Conservation (phyloP, 2,329 filamentous ascomycete species). For the Penicillium frequentans region DNA sequence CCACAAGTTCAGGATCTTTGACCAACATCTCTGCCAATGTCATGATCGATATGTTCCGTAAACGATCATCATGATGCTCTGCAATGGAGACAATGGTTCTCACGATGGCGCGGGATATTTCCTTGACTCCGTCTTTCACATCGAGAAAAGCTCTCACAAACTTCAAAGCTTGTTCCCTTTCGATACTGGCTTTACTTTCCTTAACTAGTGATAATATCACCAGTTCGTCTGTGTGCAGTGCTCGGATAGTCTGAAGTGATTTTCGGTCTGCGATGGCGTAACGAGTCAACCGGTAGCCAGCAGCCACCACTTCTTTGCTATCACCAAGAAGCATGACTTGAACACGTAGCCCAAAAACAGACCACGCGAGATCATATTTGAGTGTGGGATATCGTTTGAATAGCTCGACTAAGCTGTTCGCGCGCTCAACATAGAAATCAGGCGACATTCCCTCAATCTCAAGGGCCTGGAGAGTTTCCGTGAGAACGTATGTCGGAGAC, state of each 20-base stretch:
- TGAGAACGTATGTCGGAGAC: conserved; percentile 86
- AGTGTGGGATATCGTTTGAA: conserved; percentile 90
- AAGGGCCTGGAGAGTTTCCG: conserved; percentile 85
- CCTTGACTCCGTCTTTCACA: conserved; percentile 85
- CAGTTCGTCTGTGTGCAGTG: conserved; percentile 85
- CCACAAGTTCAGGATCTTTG: conserved; percentile 76
- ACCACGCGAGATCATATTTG: conserved; percentile 96
- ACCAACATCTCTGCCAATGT: conserved; percentile 90
- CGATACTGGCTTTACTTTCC: conserved; percentile 93
- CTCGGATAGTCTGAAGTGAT: conserved; percentile 84
- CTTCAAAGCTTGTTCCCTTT: conserved; percentile 94
- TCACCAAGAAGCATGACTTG: conserved; percentile 96
- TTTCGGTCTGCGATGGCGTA: conserved; percentile 91
- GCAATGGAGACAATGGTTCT: conserved; percentile 89
- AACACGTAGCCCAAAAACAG: conserved; percentile 87
- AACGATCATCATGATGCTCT: conserved; percentile 78
- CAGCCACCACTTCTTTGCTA: conserved; percentile 90
- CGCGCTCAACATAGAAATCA: conserved; percentile 92
- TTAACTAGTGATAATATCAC: conserved; percentile 92
- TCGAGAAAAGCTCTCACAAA: conserved; percentile 94
- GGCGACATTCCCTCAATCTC: conserved; percentile 84
- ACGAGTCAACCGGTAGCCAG: conserved; percentile 88
- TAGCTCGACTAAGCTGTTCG: conserved; percentile 91
- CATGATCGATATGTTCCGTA: conserved; percentile 87
- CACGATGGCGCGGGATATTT: conserved; percentile 83